Base-by-base conservation (phyloP, 345 rosid species). In the Clarkia xantiana region DNA sequence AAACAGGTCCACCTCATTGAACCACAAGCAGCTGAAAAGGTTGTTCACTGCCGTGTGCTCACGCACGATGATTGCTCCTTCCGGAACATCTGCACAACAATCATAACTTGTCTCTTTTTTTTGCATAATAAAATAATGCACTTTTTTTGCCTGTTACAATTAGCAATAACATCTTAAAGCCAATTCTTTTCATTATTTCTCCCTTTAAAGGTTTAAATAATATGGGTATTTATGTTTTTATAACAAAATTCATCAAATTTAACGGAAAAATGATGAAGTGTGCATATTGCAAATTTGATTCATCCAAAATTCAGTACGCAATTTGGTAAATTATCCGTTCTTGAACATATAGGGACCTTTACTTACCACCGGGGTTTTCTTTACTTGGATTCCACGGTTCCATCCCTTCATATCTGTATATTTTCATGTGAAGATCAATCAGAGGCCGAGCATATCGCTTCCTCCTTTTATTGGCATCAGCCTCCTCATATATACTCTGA, bases 401-500 rank as follows among this genome's bases (percentile, higher is more conserved):
- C 79, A 93, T 61, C 45, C 99, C 96, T 67, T 87, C 94, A 5
- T 71, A 75, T 16, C 70, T 57, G 64, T 93, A 93, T 55, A 93
- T 93, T 67, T 82, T 93, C 96, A 93, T 80, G n/a, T 87, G 96
- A 55, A 80, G 90, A 74, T 87, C 95, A 55, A 87, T 81, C 25
- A 93, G 84, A 55, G 94, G 96, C 42, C 95, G 78, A 41, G 99
- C 96, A 49, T 87, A 82, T 48, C 88, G 76, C 71, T 87, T 87
- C 71, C 94, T 82, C 54, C 91, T 67, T 76, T 93, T 93, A 68
- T 86, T 87, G 56, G 95, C 85, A 71, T 87, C 96, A 42, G 96
- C 96, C 71, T 87, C 96, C 71, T 93, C 99, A 14, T 93, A 87
- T 68, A 87, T 72, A 53, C 66, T 78, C 49, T 58, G 76, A 60